Percentiles rank a stretch among this genome's conserved stretches.
These are phyloP conservation scores for Nemania abortiva DNA, from an alignment of 2,329 filamentous ascomycete genomes.

Conservation along the genomic window DNA sequence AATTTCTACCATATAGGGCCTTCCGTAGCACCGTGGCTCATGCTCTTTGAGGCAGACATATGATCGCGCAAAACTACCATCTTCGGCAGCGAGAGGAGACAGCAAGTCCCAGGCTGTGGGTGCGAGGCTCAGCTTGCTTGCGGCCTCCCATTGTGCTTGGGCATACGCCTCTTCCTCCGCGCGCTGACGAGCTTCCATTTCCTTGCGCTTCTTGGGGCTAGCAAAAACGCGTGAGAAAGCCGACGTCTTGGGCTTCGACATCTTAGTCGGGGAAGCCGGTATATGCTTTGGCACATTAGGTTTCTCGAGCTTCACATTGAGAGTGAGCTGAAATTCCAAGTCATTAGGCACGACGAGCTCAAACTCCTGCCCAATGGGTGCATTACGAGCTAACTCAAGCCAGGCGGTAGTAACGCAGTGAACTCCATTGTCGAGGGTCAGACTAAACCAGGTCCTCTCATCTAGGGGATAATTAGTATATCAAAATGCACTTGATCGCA, in stretches of 20 bases:
- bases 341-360: conserved; percentile 97
- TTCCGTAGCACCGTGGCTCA: conserved; percentile 87
- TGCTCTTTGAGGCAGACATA: conserved; percentile 96
- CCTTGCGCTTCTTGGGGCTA: conserved; percentile 96
- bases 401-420: conserved; percentile 98
- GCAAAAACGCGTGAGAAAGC: conserved; percentile 93
- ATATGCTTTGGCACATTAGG: conserved; percentile 69
- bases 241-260: conserved; percentile 79
- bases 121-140: conserved; percentile 70
- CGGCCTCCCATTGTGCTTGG: conserved; percentile 72
- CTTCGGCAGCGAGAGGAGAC: conserved; percentile 85
- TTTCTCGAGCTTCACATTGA: conserved; percentile 94
- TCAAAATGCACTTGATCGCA: neutral
- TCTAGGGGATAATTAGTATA: conserved; percentile 61
- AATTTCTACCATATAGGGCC: conserved; percentile 87
- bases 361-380: conserved; percentile 97
- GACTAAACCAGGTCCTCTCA: conserved; percentile 92
- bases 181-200: conserved; percentile 85
- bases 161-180: conserved; percentile 83
- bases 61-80: conserved; percentile 93
- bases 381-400: conserved; percentile 90
- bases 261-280: conserved; percentile 71
- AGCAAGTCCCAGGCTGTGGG: conserved; percentile 87
- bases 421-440: conserved; percentile 97
- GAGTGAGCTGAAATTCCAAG: conserved; percentile 97